Conservation (phyloP, 2,329 filamentous ascomycete species). For the Alternaria triticina region DNA sequence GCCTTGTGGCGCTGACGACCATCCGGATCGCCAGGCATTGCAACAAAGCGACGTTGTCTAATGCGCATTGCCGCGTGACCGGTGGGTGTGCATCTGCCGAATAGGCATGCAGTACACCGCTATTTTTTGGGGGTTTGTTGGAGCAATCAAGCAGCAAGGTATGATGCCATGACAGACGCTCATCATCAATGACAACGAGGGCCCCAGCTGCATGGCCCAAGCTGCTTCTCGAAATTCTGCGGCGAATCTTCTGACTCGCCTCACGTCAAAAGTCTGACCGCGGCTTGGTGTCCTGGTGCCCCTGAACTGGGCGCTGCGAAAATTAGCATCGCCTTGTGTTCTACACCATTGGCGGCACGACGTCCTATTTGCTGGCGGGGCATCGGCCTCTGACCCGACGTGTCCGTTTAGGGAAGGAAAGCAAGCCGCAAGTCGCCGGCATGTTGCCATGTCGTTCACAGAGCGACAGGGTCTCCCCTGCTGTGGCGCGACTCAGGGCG, state of each 20-base stretch:
- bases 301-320: slow-evolving; percentile 28
- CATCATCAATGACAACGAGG: slow-evolving; percentile 20
- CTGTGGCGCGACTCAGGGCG: slow-evolving; percentile 8
- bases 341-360: slow-evolving; percentile 17
- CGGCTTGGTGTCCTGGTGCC: slow-evolving; percentile 20
- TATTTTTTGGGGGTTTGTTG: slow-evolving; percentile 32
- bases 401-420: slow-evolving; percentile 32
- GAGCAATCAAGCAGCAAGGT: slow-evolving; percentile 34
- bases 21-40: slow-evolving; percentile 27
- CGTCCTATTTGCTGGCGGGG: slow-evolving; percentile 42
- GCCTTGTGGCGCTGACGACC: slow-evolving; percentile 57
- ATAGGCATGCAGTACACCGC: slow-evolving; percentile 35
- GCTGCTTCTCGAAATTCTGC: slow-evolving; percentile 34
- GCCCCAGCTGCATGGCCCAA: slow-evolving; percentile 25
- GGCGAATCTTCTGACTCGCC: slow-evolving; percentile 41
- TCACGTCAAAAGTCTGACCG: slow-evolving; percentile 21
- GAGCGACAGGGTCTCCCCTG: slow-evolving; percentile 20
- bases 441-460: slow-evolving; percentile 41
- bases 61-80: slow-evolving; percentile 26
- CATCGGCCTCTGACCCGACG: slow-evolving; percentile 28
- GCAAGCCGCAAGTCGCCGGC: slow-evolving; percentile 30
- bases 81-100: slow-evolving; percentile 6
- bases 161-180: slow-evolving; percentile 24
- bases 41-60: slow-evolving; percentile 24
- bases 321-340: slow-evolving; percentile 9